These are phyloP conservation scores for Aspergillus sp. DNA, from an alignment of 2,329 filamentous ascomycete genomes.

Conservation along the genomic window DNA sequence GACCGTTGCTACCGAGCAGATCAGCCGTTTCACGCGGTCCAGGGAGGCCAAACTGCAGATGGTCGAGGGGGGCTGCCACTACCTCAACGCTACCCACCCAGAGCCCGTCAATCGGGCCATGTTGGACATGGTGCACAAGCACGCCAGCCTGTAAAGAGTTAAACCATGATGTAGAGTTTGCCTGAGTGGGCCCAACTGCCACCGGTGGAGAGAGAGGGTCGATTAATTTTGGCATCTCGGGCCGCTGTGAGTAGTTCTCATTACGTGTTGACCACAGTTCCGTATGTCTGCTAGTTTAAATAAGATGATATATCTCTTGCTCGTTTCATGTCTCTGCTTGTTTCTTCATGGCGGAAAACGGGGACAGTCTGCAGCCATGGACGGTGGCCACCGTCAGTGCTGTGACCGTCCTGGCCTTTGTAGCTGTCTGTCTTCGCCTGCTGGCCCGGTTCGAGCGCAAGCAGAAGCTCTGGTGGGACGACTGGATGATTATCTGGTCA, in stretches of 20 bases:
- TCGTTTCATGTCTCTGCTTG: too few species aligned
- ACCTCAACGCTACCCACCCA: conserved; percentile 49
- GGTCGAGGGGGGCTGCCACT: conserved; percentile 51
- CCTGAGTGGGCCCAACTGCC: too few species aligned
- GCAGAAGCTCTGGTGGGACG: conserved; percentile 53
- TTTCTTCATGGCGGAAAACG: too few species aligned
- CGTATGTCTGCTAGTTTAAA: too few species aligned
- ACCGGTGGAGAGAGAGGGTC: too few species aligned
- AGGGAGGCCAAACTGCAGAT: conserved; percentile 44
- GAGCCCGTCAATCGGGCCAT: conserved; percentile 40
- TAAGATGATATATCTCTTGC: too few species aligned
- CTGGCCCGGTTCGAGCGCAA: conserved; percentile 44
- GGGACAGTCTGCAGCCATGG: conserved; percentile 46
- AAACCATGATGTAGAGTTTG: not conserved
- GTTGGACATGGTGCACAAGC: conserved; percentile 26
- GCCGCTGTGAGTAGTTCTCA: too few species aligned
- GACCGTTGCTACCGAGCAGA: conserved; percentile 40
- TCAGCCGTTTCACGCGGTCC: conserved; percentile 48
- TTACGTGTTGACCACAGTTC: too few species aligned
- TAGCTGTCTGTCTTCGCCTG: conserved; percentile 43
- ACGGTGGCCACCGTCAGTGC: conserved; percentile 40
- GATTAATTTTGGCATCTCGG: too few species aligned
- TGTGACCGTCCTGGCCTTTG: conserved; percentile 44
- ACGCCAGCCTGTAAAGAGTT: conserved; percentile 5
- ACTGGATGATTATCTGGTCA: conserved; percentile 51